Conservation (phyloP, 495 filamentous ascomycete species). For the Penicillium turbatum region DNA sequence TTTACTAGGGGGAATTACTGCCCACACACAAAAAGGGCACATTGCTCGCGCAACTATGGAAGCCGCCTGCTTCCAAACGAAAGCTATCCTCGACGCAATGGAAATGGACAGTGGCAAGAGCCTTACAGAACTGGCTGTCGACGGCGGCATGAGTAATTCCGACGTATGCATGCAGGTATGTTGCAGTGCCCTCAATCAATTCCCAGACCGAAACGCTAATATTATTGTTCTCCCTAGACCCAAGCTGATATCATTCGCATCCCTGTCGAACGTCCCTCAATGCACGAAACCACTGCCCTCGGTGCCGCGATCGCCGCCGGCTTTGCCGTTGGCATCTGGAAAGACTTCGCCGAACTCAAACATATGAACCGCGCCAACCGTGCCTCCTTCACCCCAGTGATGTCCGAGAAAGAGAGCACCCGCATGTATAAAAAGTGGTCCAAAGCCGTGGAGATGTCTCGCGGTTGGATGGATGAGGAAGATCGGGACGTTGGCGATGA, state of each 20-base stretch:
- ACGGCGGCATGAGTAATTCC: conserved; percentile 92
- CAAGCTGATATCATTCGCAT: conserved; percentile 91
- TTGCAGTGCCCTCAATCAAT: neutral
- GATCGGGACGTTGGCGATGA: conserved; percentile 34
- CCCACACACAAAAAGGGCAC: conserved; percentile 84
- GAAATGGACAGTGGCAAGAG: conserved; percentile 80
- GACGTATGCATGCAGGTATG: conserved; percentile 89
- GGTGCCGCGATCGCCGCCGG: conserved; percentile 94
- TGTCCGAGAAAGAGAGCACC: conserved; percentile 54
- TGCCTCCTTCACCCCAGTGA: conserved; percentile 66
- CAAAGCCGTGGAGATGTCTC: conserved; percentile 85
- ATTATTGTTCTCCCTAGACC: conserved; percentile 42
- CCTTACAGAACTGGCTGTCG: conserved; percentile 74
- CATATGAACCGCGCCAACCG: conserved; percentile 72
- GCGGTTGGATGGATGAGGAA: conserved; percentile 65
- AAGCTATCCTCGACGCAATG: conserved; percentile 93
- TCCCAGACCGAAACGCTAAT: conserved; percentile 10
- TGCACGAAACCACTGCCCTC: conserved; percentile 91
- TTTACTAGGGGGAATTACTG: conserved; percentile 72
- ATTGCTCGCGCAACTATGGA: conserved; percentile 93
- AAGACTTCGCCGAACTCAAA: conserved; percentile 70
- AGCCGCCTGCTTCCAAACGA: conserved; percentile 92
- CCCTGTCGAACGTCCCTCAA: conserved; percentile 78
- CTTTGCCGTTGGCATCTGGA: conserved; percentile 81
- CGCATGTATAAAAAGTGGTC: conserved; percentile 78